Evolutionary conservation across 257 asterid genomes (phyloP), one percentile per base, ranked within the genome.

Genomic region (Solanum ossicruentum): DNA sequence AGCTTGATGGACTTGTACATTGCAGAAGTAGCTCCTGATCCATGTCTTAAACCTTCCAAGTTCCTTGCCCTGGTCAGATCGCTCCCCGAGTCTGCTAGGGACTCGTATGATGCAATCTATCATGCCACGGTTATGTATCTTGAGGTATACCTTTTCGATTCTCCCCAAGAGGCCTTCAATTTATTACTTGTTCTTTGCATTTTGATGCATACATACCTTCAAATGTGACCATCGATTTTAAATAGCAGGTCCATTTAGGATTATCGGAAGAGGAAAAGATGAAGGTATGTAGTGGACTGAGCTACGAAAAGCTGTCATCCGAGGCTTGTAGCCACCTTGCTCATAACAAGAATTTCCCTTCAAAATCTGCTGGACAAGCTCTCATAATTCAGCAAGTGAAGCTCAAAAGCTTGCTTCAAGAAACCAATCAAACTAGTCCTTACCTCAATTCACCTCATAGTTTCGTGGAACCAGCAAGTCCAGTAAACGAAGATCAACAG

Each of bases 1-100:
- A 60, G 86, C 20, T 84, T 92, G 91, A 87, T 93, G 87, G 98
- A 95, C 84, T 89, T 89, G 32, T 95, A 91, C 86, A 86, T 94
- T 23, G 92, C 93, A 28, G 99, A 95, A 90, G 97, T 93, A 15
- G 97, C 99, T 5, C 99, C 99, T 0, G 99, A 95, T 86, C 97
- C 95, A 56, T 49, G 88, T 86, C 87, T 93, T 83, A 92, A 88
- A 87, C 93, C 95, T 0, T 87, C 92, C 0, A 94, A 93, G 89
- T 93, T 96, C 86, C 89, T 92, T 91, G 87, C 90, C 28, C 86
- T 93, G 20, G 86, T 94, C 86, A 84, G 13, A 52, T 92, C 94
- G 45, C 83, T 94, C 32, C 98, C 99, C 0, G 94, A 90, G 55
- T 91, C 94, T 41, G 93, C 98, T 79, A 89, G 99, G 87, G 92